Evolutionary conservation across 169 alveolate species (phyloP), one percentile per base, ranked within the genome.

Genomic region (Plasmodium gallinaceum): DNA sequence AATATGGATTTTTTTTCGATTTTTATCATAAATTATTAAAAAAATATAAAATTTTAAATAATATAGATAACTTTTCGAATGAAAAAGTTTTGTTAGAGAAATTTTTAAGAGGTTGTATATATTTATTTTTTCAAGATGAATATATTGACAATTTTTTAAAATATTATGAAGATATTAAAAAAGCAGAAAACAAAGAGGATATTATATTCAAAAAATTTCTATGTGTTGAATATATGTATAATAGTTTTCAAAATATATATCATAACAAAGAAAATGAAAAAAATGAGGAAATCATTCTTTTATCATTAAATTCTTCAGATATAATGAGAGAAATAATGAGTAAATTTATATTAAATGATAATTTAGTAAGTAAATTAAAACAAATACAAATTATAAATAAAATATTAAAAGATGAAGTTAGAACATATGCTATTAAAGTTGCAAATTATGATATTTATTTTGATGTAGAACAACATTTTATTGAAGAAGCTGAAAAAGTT

Each of bases 371-470:
- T 42, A 76, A 76, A 64, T 22, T 76, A 26, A 76, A 51, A 26
- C 58, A 58, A 52, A 54, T 76, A 16, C 75, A 64, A 64, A 76
- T 76, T 20, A 46, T 76, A 16, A 76, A 76, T 76, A 43, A 20
- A 10, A 64, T 76, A 68, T 24, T 76, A 48, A 76, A 69, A 16
- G 89, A 76, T 22, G 89, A 76, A 66, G 78, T 76, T 24, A 76
- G 39, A 76, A 76, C 75, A 10, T 76, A 76, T 32, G 43, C 78
- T 48, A 76, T 76, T 69, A 76, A 76, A 51, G 89, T 76, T 24
- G 78, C 78, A 14, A 32, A 48, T 68, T n/a, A 39, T 42, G 76
- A 76, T 51, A 20, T 62, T 14, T 76, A 46, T 46, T 64, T 76
- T 10, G 76, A 76, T 69, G 74, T 76, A 76, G 74, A 64, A 48